phyloP scores from a whole-genome alignment of 345 rosid genomes.

The Nasturtium officinale region DNA sequence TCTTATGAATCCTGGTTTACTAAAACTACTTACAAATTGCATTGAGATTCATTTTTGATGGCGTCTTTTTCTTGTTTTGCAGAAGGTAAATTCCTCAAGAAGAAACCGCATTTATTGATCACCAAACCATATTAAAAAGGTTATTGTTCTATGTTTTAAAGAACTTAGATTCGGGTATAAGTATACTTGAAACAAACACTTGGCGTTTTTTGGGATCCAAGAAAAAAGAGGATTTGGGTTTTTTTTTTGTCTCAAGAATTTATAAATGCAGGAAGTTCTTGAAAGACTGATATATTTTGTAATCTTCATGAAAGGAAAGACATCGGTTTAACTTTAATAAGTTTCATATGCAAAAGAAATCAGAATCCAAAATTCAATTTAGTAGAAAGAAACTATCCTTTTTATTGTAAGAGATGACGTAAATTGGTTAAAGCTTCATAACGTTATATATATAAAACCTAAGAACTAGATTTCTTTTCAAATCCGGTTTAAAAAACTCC shows the following conservation, averaged over 20 bases:
- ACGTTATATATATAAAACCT: no score
- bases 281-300: background rate
- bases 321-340: background rate
- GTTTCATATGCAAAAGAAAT: background rate
- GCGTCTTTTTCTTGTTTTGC: slow-evolving; percentile 12
- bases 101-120: slow-evolving; percentile 59
- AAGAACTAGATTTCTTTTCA: background rate
- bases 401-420: no score
- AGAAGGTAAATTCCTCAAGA: slow-evolving; percentile 48
- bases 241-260: background rate
- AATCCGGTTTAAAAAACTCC: background rate
- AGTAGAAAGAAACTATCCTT: background rate
- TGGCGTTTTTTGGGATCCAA: slow-evolving; percentile 2
- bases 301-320: background rate
- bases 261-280: slow-evolving; percentile 1
- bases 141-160: slow-evolving; percentile 9
- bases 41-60: background rate
- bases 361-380: background rate
- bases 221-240: background rate
- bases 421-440: no score
- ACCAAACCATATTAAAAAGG: slow-evolving; percentile 16
- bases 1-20: background rate
- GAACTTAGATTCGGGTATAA: background rate
- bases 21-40: background rate
- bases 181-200: background rate